Conservation (phyloP, 768 basidiomycete species). For the Ramaria sp. region DNA sequence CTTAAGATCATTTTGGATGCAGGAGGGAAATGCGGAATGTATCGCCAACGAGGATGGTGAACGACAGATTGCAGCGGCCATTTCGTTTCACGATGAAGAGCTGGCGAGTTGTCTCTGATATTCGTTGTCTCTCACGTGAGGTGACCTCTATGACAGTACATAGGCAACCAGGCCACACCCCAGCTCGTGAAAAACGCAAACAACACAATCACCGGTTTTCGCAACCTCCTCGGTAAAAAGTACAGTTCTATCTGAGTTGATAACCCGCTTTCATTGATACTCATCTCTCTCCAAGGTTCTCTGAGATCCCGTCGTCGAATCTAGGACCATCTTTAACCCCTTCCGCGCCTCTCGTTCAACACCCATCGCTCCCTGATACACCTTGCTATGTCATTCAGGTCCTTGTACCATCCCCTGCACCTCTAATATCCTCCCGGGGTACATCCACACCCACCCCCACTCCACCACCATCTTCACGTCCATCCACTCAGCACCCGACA, state of each 20-base stretch:
- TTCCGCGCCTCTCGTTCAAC: slow-evolving; percentile 69
- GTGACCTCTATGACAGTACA: slow-evolving; percentile 48
- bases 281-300: slow-evolving; percentile 40
- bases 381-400: slow-evolving; percentile 81
- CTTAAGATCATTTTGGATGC: not conserved
- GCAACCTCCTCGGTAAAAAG: slow-evolving; percentile 90
- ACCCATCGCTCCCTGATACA: slow-evolving; percentile 56
- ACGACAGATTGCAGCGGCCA: slow-evolving; percentile 91
- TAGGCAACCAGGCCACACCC: slow-evolving; percentile 87
- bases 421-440: slow-evolving; percentile 37
- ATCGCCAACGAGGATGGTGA: slow-evolving; percentile 99
- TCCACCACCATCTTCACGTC: slow-evolving; percentile 36
- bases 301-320: slow-evolving; percentile 37
- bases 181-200: slow-evolving; percentile 92
- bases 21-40: slow-evolving; percentile 90
- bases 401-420: slow-evolving; percentile 67
- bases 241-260: slow-evolving; percentile 24
- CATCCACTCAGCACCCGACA: slow-evolving; percentile 41
- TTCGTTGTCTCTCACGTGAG: not conserved
- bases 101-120: slow-evolving; percentile 43
- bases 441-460: slow-evolving; percentile 41
- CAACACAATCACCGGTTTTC: slow-evolving; percentile 93
- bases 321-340: slow-evolving; percentile 35
- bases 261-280: not conserved
- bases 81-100: slow-evolving; percentile 87